These are phyloP conservation scores for Hypoxylon sp. DNA, from an alignment of 2,329 filamentous ascomycete species.

Conservation along the genomic window DNA sequence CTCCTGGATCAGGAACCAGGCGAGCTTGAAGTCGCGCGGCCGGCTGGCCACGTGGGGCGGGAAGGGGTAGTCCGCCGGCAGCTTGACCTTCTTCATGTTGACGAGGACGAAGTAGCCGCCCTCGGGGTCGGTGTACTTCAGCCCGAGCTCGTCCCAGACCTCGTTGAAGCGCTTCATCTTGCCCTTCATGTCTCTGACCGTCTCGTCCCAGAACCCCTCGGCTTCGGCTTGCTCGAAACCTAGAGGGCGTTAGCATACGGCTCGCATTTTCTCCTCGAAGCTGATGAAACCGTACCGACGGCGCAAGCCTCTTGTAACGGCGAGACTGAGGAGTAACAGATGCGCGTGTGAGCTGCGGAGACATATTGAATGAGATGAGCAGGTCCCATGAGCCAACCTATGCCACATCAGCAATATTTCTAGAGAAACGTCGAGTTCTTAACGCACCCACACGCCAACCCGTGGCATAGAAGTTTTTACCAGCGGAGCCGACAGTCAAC, in stretches of 20 bases:
- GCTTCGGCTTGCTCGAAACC: slow-evolving; percentile 89
- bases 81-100: slow-evolving; percentile 88
- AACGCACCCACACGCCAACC: slow-evolving; percentile 85
- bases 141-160: slow-evolving; percentile 78
- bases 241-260: slow-evolving; percentile 34
- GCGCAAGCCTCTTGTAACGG: slow-evolving; percentile 95
- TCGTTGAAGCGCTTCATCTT: slow-evolving; percentile 91
- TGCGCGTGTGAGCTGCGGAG: slow-evolving; percentile 90
- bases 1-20: slow-evolving; percentile 97
- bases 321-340: slow-evolving; percentile 94
- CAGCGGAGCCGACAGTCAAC: slow-evolving; percentile 92
- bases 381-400: slow-evolving; percentile 90
- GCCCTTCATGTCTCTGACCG: slow-evolving; percentile 86
- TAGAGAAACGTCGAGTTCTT: not conserved
- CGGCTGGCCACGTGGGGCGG: slow-evolving; percentile 87
- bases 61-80: slow-evolving; percentile 88
- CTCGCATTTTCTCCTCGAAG: not conserved
- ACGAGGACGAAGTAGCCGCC: slow-evolving; percentile 98
- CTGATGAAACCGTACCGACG: slow-evolving; percentile 65
- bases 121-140: slow-evolving; percentile 91
- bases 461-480: slow-evolving; percentile 98
- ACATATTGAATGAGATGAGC: slow-evolving; percentile 92
- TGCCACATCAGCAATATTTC: not conserved
- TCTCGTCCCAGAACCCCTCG: slow-evolving; percentile 87
- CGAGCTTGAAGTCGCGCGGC: slow-evolving; percentile 92